These are phyloP conservation scores for Anthracocystis setariae DNA, from an alignment of 1,284 basidiomycete species.

Conservation along the genomic window DNA sequence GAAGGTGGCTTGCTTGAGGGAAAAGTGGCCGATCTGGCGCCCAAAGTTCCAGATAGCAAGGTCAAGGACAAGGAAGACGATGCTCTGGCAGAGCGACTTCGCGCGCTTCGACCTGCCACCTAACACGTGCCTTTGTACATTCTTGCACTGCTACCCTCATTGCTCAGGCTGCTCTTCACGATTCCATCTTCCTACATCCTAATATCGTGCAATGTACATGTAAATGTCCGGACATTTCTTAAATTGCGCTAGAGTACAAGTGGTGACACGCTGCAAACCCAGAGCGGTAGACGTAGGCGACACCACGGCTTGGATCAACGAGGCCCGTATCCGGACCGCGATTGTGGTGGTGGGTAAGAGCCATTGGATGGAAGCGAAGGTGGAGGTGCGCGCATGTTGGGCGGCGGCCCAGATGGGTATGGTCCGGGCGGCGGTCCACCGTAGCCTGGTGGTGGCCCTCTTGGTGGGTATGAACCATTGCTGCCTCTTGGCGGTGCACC, in stretches of 20 bases:
- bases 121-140: slow-evolving; percentile 2
- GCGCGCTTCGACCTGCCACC: slow-evolving; percentile 63
- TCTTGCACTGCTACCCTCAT: neutral
- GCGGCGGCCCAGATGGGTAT: slow-evolving; percentile 28
- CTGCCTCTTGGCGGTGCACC: slow-evolving; percentile 11
- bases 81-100: slow-evolving; percentile 76
- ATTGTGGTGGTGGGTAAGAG: slow-evolving; percentile 21
- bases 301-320: slow-evolving; percentile 7
- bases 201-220: no score
- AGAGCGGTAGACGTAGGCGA: neutral
- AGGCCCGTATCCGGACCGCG: slow-evolving; percentile 27
- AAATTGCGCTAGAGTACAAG: slow-evolving; percentile 25
- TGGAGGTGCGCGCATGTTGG: slow-evolving; percentile 36
- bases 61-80: slow-evolving; percentile 71
- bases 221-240: slow-evolving; percentile 9
- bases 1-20: slow-evolving; percentile 76
- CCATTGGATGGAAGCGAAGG: slow-evolving; percentile 16
- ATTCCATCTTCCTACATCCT: no score
- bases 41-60: slow-evolving; percentile 32
- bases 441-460: slow-evolving; percentile 45
- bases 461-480: slow-evolving; percentile 24
- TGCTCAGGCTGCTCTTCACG: neutral
- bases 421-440: slow-evolving; percentile 20
- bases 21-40: slow-evolving; percentile 68
- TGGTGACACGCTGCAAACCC: slow-evolving; percentile 1